These are phyloP conservation scores for Phascolomyces articulosus DNA, from an alignment of 371 early-diverging fungal species.

Conservation along the genomic window DNA sequence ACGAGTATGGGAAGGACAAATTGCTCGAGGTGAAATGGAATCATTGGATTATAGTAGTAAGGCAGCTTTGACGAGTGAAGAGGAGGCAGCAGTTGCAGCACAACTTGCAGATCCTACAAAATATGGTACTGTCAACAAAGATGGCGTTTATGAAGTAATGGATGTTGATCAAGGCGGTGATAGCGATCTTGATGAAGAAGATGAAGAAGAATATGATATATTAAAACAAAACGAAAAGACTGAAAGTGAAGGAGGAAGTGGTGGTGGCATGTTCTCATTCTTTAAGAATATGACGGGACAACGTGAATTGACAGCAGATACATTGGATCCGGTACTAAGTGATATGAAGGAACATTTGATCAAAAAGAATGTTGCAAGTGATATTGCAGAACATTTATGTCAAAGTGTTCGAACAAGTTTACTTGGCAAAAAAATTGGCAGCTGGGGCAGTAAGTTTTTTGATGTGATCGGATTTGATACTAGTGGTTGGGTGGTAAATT, in stretches of 20 bases:
- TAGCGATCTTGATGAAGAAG: constrained; percentile 36
- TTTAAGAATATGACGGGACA: constrained; percentile 71
- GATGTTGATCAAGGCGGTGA: constrained; percentile 55
- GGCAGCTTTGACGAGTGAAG: constrained; percentile 28
- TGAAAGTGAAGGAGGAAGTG: constrained; percentile 15
- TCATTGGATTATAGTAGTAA: constrained; percentile 68
- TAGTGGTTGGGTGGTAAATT: too few relatives aligned
- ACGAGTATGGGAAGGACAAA: constrained; percentile 69
- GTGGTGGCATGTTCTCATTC: constrained; percentile 63
- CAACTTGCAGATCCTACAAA: constrained; percentile 65
- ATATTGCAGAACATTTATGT: constrained; percentile 87
- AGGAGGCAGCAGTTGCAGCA: constrained; percentile 31
- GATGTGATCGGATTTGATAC: too few relatives aligned
- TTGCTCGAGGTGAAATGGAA: constrained; percentile 67
- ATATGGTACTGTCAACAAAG: constrained; percentile 58
- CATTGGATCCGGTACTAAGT: constrained; percentile 70
- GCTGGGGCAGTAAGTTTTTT: constrained; percentile 65
- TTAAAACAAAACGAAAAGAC: neutral
- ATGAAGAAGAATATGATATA: constrained; percentile 43
- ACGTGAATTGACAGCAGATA: constrained; percentile 65
- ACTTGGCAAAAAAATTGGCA: constrained; percentile 78
- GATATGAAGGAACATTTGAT: constrained; percentile 92
- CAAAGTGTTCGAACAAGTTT: constrained; percentile 78
- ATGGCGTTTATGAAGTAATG: constrained; percentile 85
- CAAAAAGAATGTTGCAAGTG: constrained; percentile 93